Evolutionary conservation across 208 protist species (phyloP).

Genomic region (Strigomonas culicis): DNA sequence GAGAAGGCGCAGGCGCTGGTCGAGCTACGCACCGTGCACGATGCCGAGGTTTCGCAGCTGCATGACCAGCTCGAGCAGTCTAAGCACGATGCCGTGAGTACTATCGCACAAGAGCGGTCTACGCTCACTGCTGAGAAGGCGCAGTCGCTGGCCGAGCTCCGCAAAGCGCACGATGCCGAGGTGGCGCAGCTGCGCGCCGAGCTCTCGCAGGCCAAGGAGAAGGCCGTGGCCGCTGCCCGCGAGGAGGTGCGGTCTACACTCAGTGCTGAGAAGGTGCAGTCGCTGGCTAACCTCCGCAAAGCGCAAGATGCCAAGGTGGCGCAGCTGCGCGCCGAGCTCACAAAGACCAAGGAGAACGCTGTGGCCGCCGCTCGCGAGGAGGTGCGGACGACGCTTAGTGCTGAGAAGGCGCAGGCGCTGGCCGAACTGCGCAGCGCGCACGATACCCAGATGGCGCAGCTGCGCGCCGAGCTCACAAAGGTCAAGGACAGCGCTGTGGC

Average conservation of each 20-base stretch:
- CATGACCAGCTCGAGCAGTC: background rate
- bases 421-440: background rate
- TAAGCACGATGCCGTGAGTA: background rate
- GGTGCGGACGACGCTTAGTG: background rate
- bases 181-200: background rate
- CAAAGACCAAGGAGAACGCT: slow-evolving; percentile 1
- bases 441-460: background rate
- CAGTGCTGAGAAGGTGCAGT: background rate
- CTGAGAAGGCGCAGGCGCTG: background rate
- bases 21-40: slow-evolving; percentile 1
- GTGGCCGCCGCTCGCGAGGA: background rate
- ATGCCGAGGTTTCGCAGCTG: background rate
- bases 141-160: background rate
- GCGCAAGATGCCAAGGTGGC: background rate
- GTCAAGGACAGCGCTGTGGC: background rate
- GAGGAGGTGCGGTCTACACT: background rate
- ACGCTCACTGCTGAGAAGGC: background rate
- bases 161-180: background rate
- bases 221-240: background rate
- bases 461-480: background rate
- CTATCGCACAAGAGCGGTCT: background rate
- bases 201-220: background rate
- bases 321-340: background rate
- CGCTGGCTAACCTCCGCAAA: background rate
- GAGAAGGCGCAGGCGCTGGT: background rate